Conservation (phyloP, 179 eudicot species). For the Patellifolia procumbens region DNA sequence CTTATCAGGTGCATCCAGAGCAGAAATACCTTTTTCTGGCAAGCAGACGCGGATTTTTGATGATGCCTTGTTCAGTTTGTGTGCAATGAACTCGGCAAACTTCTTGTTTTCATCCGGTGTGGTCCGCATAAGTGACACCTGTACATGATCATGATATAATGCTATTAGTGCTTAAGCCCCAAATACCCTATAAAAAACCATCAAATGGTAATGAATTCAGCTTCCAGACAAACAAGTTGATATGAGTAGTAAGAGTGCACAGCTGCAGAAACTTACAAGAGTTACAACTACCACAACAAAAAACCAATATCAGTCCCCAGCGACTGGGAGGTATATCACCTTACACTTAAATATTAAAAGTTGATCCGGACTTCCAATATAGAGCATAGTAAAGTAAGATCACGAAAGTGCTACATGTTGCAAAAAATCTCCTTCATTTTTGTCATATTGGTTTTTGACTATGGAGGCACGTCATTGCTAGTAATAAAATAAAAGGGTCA, state of each 20-base stretch:
- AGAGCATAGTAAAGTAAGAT: not conserved
- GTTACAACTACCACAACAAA: not conserved
- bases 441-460: not conserved
- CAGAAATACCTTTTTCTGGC: slow-evolving; percentile 93
- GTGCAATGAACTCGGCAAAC: slow-evolving; percentile 81
- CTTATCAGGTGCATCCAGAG: slow-evolving; percentile 82
- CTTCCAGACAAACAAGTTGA: not conserved
- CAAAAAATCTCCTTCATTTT: not conserved
- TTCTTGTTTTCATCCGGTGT: slow-evolving; percentile 78
- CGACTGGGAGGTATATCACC: not conserved
- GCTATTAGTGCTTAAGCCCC: not conserved
- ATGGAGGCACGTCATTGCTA: not conserved
- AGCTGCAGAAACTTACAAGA: too few species aligned
- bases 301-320: not conserved
- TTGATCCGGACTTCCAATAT: too few species aligned
- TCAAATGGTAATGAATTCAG: not conserved
- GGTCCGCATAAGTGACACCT: slow-evolving; percentile 90
- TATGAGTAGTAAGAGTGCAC: not conserved
- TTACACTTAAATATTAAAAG: not conserved
- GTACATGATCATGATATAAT: slow-evolving; percentile 22
- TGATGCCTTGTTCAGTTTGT: slow-evolving; percentile 76
- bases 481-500: not conserved
- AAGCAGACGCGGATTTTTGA: slow-evolving; percentile 75
- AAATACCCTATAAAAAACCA: not conserved
- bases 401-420: not conserved